Evolutionary conservation across 2,329 filamentous ascomycete genomes (phyloP), one percentile per base, ranked within the genome.

Genomic region (Myriangium duriaei): DNA sequence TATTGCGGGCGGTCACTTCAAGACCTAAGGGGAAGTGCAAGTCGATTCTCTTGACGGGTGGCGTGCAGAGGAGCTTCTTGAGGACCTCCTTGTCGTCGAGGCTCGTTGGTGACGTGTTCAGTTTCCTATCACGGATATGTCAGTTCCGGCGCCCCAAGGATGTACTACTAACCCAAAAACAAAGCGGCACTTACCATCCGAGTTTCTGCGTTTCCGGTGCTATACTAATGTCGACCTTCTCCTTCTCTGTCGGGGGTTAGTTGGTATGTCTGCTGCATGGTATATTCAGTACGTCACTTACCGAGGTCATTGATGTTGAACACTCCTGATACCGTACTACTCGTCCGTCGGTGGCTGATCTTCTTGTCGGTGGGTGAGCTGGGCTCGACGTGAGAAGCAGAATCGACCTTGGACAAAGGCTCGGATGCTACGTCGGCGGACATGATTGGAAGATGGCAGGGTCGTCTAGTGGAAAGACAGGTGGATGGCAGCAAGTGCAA

Each of bases 11-110:
- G 19, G 81, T 83, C 49, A 95, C 82, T 55, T 88, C 79, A 40
- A 91, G 73, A 36, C 88, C 88, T 37, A 92, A 69, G 11, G 84
- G 83, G 71, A 93, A 94, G 63, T 86, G 77, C 32, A 96, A 71
- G 63, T 94, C 86, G 62, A 96, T 88, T 68, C 84, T 88, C 73
- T 91, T 93, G 61, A 96, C 75, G 21, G 81, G 78, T 33, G 88
- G 88, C 44, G 66, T 78, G 51, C 82, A 79, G 50, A 96, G 76
- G 44, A 71, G 67, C 60, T 87, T 77, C 67, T 87, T 87, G 49
- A 96, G 76, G 45, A 81, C 74, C 18, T 87, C 77, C 53, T 81
- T 80, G 50, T 95, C 88, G 18, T 95, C 87, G 35, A 95, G 61
- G 28, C 74, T 72, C 44, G 68, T 65, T 30, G 85, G 73, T 24